phyloP scores from a whole-genome alignment of 2,329 filamentous ascomycete genomes.

The Teratosphaeria viscida region DNA sequence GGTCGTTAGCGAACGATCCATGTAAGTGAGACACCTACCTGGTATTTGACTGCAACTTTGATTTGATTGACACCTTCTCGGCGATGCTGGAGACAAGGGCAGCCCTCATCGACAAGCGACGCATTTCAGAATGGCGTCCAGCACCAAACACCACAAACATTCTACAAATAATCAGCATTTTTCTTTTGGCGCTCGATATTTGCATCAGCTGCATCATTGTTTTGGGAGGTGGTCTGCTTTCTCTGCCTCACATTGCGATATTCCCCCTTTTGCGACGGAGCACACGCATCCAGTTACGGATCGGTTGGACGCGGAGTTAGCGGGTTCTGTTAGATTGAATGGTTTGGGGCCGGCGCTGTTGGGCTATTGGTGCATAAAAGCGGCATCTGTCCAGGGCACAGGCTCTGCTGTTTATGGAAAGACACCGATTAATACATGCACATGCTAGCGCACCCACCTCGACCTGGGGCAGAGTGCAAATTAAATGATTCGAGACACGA shows the following conservation, averaged over 20 bases:
- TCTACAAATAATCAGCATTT: not conserved
- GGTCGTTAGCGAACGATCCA: not conserved
- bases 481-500: not conserved
- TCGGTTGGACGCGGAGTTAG: not conserved
- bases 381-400: not conserved
- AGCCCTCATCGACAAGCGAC: not conserved
- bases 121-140: not conserved
- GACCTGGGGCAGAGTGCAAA: not conserved
- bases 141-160: not conserved
- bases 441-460: not conserved
- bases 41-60: not conserved
- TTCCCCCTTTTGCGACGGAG: slow-evolving; percentile 1
- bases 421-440: not conserved
- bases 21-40: not conserved
- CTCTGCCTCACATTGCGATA: not conserved
- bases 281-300: not conserved
- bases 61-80: not conserved
- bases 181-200: not conserved
- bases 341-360: not conserved
- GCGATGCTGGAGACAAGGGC: not conserved
- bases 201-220: not conserved
- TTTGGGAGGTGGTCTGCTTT: not conserved
- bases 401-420: not conserved
- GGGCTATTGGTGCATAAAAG: not conserved
- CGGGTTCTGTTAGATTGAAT: not conserved